Base-by-base conservation (phyloP, 1,284 basidiomycete species). In the Tylopilus sp. region DNA sequence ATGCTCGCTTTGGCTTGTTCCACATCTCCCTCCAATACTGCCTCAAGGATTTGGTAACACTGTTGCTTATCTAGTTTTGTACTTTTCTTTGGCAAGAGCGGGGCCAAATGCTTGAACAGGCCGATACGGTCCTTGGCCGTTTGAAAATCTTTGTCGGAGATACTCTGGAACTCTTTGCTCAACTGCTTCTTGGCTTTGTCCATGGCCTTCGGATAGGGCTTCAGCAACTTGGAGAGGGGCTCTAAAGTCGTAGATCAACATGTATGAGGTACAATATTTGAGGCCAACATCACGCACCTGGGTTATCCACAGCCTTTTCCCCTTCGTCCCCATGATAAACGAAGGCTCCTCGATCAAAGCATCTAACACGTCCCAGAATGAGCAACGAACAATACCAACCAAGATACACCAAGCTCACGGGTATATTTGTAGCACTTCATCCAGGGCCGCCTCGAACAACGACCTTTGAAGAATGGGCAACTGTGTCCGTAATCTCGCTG, bases 371-470 rank as follows among this genome's bases (percentile, higher is more conserved):
- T 26, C 10, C 17, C 6, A 7, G 0, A 32, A 24, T 52, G 4
- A 51, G 39, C 14, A 20, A 40, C 9, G 19, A 33, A 29, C 15
- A 25, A 13, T 19, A 1, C 2, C 11, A 43, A 9, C 3, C 1
- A 31, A 24, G 5, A 22, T 14, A 9, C 1, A 2, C 17, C 2
- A 0, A 5, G 58, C 71, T 43, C 49, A 73, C 72, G 67, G 64
- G 52, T 65, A 74, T 5, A 58, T 7, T 13, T n/a, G 17, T 17
- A 55, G 3, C 1, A 50, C 29, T 20, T 43, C 29, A 5, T 53
- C 47, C 7, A 49, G 22, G 22, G 24, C 41, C 9, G 28, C 46
- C 15, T 50, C 41, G 14, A 50, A 53, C 35, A 53, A 17, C 10
- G 46, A 49, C 29, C 46, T 50, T 22, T 8, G 41, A 8, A 53